Evolutionary conservation across 305 asterid genomes (phyloP), one percentile per base, ranked within the genome.

Genomic region (Fraxinus latifolia): DNA sequence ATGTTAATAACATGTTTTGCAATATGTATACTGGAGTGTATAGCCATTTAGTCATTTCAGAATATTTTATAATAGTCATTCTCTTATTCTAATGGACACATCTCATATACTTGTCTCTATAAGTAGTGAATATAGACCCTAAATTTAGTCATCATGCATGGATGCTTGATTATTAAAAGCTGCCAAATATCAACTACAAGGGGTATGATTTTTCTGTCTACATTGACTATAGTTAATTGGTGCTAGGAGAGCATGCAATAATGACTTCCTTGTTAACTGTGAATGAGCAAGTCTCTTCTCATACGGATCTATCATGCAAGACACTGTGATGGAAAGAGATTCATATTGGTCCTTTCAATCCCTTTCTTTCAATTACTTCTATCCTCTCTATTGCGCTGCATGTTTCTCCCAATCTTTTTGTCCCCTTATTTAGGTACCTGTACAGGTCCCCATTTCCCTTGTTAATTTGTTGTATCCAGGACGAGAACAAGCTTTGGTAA

Each of bases 281-380:
- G 44, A 44, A 67, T 68, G n/a, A 34, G 71, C 71, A 68, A 80
- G 72, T 53, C 50, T 76, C 65, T 74, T 75, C 71, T 78, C 33
- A 53, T 75, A 21, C 5, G 36, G 55, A 79, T 80, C 70, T 70
- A 79, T 73, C 70, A 9, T 53, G 82, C 78, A 50, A 72, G 34
- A 53, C 25, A 77, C 67, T 76, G 15, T 71, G 68, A 31, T 39
- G 25, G 8, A 67, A 67, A 23, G 36, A 27, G 19, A 67, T 67
- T 27, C 17, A 67, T 27, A 7, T 27, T 67, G 74, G 74, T 67
- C 72, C 75, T 70, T 70, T 55, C 47, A 77, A 39, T 77, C 44
- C 14, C 58, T 67, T 34, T 37, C 47, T 71, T 2, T 71, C 25
- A 31, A 32, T 71, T 71, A 15, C 25, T 14, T 32, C 44, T 71